Conservation (phyloP, 2,329 filamentous ascomycete genomes). For the Myriosclerotinia duriaeana region DNA sequence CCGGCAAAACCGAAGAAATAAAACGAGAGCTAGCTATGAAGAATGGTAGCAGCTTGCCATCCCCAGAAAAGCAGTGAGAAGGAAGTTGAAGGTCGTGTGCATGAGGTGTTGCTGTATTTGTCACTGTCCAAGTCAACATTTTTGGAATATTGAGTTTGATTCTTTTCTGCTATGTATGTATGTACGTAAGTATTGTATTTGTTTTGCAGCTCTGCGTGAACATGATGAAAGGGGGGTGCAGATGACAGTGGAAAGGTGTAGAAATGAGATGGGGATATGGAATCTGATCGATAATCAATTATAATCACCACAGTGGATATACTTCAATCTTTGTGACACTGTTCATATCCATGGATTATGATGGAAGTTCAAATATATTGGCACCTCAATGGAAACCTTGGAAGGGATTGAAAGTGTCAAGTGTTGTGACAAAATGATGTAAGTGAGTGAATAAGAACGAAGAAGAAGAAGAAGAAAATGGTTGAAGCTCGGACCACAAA, state of each 20-base stretch:
- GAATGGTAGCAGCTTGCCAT: no score
- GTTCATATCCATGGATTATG: no score
- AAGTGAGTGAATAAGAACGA: background rate
- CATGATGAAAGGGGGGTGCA: background rate
- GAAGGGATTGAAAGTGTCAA: no score
- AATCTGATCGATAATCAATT: no score
- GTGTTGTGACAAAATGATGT: background rate
- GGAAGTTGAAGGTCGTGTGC: background rate
- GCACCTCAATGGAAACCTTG: no score
- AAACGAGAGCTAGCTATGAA: background rate
- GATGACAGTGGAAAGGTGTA: background rate
- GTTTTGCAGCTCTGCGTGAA: no score
- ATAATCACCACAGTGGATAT: no score
- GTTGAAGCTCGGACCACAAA: background rate
- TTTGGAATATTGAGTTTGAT: background rate
- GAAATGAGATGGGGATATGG: no score
- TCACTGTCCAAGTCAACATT: background rate
- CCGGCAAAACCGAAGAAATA: background rate
- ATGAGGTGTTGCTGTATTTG: background rate
- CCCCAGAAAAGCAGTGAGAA: no score
- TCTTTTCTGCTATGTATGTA: background rate
- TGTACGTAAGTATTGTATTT: background rate
- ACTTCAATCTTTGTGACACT: no score
- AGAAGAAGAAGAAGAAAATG: background rate
- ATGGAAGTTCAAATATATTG: no score